These are phyloP conservation scores for Phylloporus sp. DNA, from an alignment of 768 basidiomycete species.

Conservation along the genomic window DNA sequence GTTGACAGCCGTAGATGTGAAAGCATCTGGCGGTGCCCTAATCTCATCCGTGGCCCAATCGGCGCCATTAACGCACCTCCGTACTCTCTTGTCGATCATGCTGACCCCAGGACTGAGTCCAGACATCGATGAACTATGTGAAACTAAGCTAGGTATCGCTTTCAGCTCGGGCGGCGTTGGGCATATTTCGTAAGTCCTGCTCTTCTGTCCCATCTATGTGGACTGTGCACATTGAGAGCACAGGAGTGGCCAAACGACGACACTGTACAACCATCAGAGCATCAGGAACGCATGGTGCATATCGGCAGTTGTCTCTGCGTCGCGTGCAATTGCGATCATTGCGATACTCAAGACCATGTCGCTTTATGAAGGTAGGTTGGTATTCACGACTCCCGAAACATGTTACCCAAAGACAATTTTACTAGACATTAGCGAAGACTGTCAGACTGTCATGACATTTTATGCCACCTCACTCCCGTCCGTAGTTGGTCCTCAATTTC, in stretches of 20 bases:
- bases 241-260: conserved; percentile 31
- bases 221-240: background rate
- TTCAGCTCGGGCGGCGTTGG: conserved; percentile 42
- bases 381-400: background rate
- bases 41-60: conserved; percentile 34
- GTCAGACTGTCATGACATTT: conserved; percentile 73
- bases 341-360: conserved; percentile 67
- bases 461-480: conserved; percentile 71
- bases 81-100: conserved; percentile 56
- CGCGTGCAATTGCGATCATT: conserved; percentile 62
- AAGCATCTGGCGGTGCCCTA: conserved; percentile 46
- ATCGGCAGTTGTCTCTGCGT: conserved; percentile 66
- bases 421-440: conserved; percentile 63
- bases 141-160: conserved; percentile 48
- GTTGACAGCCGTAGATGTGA: conserved; percentile 46
- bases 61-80: conserved; percentile 51
- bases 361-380: conserved; percentile 59
- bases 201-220: background rate
- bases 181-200: conserved; percentile 42
- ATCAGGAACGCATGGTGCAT: conserved; percentile 63
- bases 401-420: background rate
- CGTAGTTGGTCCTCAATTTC: conserved; percentile 56
- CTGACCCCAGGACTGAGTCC: conserved; percentile 67
- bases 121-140: conserved; percentile 69
- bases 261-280: conserved; percentile 37